Conservation (phyloP, 495 filamentous ascomycete species). For the Hyaloscypha variabilis region DNA sequence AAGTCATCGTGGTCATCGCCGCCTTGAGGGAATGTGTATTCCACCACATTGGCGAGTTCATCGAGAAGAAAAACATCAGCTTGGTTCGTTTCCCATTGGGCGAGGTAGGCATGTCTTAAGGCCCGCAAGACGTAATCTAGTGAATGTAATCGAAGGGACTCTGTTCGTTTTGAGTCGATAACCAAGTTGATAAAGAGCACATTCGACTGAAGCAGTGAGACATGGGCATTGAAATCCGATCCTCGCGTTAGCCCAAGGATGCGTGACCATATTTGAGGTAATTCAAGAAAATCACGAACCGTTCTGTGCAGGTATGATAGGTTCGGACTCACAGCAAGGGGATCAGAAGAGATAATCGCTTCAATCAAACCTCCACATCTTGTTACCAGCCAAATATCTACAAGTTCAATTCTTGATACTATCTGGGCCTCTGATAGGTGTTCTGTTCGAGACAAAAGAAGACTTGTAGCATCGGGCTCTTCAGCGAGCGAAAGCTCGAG, state of each 20-base stretch:
- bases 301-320: conserved; percentile 7
- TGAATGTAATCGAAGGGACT: too few species aligned
- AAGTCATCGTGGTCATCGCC: background rate
- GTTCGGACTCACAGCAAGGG: too few species aligned
- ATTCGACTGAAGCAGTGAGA: background rate
- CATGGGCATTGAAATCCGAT: background rate
- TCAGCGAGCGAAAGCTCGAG: conserved; percentile 6
- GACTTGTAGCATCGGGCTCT: background rate
- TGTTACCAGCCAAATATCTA: conserved; percentile 6
- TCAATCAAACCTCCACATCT: conserved; percentile 11
- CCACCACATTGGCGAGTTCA: background rate
- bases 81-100: background rate
- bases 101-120: background rate
- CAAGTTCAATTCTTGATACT: background rate
- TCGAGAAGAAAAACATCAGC: background rate
- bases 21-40: background rate
- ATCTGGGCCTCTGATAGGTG: background rate
- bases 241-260: background rate
- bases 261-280: background rate
- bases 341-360: background rate
- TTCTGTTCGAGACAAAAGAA: background rate
- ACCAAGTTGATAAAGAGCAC: background rate
- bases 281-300: conserved; percentile 4
- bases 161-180: too few species aligned
- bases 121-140: background rate